phyloP scores from a whole-genome alignment of 257 asterid species.

The Plectranthus barbatus region DNA sequence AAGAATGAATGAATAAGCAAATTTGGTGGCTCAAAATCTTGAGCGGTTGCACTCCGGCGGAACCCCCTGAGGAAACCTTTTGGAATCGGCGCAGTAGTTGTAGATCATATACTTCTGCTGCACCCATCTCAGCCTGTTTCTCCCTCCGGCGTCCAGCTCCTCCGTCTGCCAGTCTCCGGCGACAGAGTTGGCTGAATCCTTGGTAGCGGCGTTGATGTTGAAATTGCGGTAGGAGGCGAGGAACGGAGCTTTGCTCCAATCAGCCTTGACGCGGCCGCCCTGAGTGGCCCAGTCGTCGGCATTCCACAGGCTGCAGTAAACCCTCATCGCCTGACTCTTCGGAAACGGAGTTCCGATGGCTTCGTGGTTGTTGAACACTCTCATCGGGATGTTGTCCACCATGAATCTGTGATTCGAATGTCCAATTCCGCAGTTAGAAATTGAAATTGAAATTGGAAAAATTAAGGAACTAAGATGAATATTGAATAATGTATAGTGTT shows the following conservation, averaged over 20 bases:
- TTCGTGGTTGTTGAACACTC: constrained; percentile 14
- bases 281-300: no score
- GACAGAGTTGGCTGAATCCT: neutral
- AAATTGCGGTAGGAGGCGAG: constrained; percentile 10
- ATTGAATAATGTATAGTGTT: no score
- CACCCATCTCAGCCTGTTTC: constrained; percentile 12
- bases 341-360: constrained; percentile 16
- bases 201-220: neutral
- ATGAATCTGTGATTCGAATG: no score
- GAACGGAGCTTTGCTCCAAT: constrained; percentile 10
- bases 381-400: no score
- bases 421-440: no score
- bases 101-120: constrained; percentile 6
- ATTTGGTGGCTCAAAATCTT: neutral
- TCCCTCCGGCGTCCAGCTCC: constrained; percentile 1
- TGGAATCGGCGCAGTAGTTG: no score
- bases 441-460: no score
- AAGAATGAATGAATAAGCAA: neutral
- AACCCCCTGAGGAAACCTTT: constrained; percentile 1
- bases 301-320: constrained; percentile 15
- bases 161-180: constrained; percentile 4
- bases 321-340: constrained; percentile 4
- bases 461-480: no score
- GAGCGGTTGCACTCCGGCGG: constrained; percentile 9
- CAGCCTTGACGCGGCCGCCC: no score